These are phyloP conservation scores for Colletotrichum shisoi DNA, from an alignment of 2,329 filamentous ascomycete genomes.

Conservation along the genomic window DNA sequence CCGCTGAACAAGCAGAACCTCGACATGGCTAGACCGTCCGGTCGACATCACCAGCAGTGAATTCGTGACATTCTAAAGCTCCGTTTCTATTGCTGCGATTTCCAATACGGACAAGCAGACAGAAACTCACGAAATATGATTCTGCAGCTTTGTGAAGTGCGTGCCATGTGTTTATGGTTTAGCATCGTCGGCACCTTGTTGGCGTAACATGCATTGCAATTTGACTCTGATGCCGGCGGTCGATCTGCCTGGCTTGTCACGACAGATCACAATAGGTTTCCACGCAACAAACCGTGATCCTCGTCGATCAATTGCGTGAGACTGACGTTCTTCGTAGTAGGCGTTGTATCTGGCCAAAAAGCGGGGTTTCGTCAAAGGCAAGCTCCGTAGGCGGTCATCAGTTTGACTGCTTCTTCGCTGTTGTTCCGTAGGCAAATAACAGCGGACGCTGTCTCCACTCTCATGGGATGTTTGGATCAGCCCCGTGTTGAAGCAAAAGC, in stretches of 20 bases:
- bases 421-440: conserved; percentile 12
- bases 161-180: neutral
- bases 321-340: neutral
- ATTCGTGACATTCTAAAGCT: neutral
- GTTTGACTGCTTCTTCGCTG: conserved; percentile 12
- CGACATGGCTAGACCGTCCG: too few species aligned
- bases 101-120: neutral
- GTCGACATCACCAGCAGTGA: too few species aligned
- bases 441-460: conserved; percentile 10
- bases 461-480: conserved; percentile 2
- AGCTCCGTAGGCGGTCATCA: conserved; percentile 4
- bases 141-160: neutral
- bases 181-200: neutral
- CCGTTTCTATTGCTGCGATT: neutral
- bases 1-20: too few species aligned
- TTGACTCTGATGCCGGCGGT: too few species aligned
- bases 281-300: neutral
- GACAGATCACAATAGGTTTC: neutral
- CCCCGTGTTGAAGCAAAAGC: conserved; percentile 11
- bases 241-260: neutral
- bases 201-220: neutral
- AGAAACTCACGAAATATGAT: neutral
- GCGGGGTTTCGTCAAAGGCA: conserved; percentile 3
- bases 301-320: neutral
- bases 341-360: neutral